These are phyloP conservation scores for Diplodia mutila DNA, from an alignment of 2,329 filamentous ascomycete species.

Conservation along the genomic window DNA sequence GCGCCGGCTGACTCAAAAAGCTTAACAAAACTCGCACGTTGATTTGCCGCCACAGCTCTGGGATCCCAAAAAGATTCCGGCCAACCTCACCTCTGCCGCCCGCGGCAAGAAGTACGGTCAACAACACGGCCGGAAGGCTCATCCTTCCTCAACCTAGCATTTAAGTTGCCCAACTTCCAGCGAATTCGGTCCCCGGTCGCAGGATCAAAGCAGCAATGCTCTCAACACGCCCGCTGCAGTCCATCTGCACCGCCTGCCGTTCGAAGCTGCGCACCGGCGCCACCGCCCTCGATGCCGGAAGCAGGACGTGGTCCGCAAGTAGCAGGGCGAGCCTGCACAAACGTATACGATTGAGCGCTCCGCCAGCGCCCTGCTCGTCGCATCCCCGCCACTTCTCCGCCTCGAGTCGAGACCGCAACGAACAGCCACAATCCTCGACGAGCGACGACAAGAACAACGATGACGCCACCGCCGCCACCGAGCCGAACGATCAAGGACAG, in stretches of 20 bases:
- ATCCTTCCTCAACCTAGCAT: neutral
- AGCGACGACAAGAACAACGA: neutral
- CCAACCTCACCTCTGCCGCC: neutral
- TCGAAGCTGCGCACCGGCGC: constrained; percentile 7
- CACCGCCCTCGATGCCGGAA: too few relatives aligned
- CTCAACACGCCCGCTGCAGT: constrained; percentile 16
- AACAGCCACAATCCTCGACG: neutral
- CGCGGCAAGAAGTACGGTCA: neutral
- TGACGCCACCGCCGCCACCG: neutral
- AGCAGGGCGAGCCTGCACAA: constrained; percentile 1
- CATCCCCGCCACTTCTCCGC: neutral
- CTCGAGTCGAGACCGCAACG: neutral
- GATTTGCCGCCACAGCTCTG: constrained; percentile 12
- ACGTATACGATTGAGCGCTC: constrained; percentile 5
- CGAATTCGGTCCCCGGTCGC: neutral
- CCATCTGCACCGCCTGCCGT: constrained; percentile 21
- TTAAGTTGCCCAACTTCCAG: neutral
- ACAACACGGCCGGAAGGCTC: neutral
- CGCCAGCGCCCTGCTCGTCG: neutral
- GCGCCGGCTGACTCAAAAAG: constrained; percentile 10
- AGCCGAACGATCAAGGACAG: neutral
- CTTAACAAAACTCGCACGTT: constrained; percentile 14
- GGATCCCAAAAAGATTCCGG: constrained; percentile 12
- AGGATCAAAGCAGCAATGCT: constrained; percentile 11
- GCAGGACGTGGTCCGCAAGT: neutral